Conservation (phyloP, 2,329 filamentous ascomycete genomes). For the Trichoderma atroviride region DNA sequence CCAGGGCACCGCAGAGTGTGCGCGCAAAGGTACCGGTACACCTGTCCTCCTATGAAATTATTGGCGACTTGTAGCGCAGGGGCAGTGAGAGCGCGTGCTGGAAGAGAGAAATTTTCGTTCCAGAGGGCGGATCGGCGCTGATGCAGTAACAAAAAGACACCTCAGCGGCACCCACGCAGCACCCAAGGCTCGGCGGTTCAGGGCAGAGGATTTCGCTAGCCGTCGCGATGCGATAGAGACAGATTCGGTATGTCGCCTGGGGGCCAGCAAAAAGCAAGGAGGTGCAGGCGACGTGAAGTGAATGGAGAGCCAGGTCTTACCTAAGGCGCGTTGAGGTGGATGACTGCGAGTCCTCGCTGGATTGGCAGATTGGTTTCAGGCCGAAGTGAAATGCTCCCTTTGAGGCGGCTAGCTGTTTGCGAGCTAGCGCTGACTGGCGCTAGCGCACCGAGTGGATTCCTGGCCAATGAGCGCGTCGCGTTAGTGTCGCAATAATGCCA, state of each 20-base stretch:
- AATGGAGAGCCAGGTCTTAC: conserved; percentile 38
- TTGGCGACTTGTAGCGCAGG: conserved; percentile 25
- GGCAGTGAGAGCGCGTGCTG: conserved; percentile 24
- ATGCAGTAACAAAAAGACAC: conserved; percentile 24
- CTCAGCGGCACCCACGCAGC: conserved; percentile 24
- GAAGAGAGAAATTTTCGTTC: conserved; percentile 43
- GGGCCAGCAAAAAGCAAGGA: conserved; percentile 30
- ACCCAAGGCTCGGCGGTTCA: conserved; percentile 16
- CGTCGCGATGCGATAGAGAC: conserved; percentile 25
- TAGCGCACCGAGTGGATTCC: conserved; percentile 28
- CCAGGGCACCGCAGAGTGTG: background rate
- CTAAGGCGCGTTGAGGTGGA: conserved; percentile 38
- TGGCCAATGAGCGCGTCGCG: conserved; percentile 34
- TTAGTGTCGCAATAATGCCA: conserved; percentile 20
- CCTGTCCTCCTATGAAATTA: conserved; percentile 1
- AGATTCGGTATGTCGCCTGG: conserved; percentile 24
- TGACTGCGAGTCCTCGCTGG: conserved; percentile 38
- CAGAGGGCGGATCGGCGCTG: conserved; percentile 28
- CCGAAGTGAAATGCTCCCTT: conserved; percentile 35
- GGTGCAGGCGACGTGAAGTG: conserved; percentile 31
- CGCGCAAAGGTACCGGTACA: conserved; percentile 18
- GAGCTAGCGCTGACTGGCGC: conserved; percentile 34
- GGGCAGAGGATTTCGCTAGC: conserved; percentile 24
- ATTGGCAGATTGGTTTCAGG: conserved; percentile 39
- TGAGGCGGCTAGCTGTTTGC: conserved; percentile 33